Percentiles rank a stretch among this genome's conserved stretches.
Conservation (phyloP, 208 protist species). For the Crithidia thermophila region DNA sequence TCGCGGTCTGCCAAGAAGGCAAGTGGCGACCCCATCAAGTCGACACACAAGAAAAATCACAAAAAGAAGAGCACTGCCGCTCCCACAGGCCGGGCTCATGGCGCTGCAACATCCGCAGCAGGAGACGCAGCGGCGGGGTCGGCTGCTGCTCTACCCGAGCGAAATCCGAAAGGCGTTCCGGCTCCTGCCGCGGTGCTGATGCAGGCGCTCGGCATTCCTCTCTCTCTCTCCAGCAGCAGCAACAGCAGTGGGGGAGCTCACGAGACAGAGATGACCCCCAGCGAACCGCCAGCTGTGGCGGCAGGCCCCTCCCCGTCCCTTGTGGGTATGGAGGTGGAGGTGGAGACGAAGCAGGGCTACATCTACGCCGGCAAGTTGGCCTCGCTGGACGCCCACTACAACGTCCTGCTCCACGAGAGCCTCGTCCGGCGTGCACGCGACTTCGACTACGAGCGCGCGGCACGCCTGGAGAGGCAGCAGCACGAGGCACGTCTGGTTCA, state of each 20-base stretch:
- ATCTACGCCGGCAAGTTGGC: conserved; percentile 71
- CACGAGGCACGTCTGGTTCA: conserved; percentile 20
- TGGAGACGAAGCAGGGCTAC: conserved; percentile 88
- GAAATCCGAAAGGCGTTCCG: conserved; percentile 15
- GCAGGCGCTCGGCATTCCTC: conserved; percentile 9
- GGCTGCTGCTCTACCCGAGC: background rate
- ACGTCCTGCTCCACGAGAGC: conserved; percentile 66
- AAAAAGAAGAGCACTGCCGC: too few species aligned
- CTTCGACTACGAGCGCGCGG: conserved; percentile 64
- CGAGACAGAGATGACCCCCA: background rate
- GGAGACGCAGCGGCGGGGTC: background rate
- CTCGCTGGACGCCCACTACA: conserved; percentile 75
- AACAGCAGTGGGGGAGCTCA: background rate
- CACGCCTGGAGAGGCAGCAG: conserved; percentile 24
- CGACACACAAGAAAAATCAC: too few species aligned
- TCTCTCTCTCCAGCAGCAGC: background rate
- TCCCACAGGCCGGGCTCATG: too few species aligned
- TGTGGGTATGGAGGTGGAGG: conserved; percentile 54
- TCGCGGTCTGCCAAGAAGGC: too few species aligned
- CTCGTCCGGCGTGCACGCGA: conserved; percentile 55
- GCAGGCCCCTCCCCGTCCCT: background rate
- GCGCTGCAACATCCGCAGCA: too few species aligned
- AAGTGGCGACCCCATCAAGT: too few species aligned
- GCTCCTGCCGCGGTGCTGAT: conserved; percentile 38
- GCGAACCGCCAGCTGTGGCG: background rate